These are phyloP conservation scores for Podila epicladia DNA, from an alignment of 192 early-diverging fungal genomes.

Conservation along the genomic window DNA sequence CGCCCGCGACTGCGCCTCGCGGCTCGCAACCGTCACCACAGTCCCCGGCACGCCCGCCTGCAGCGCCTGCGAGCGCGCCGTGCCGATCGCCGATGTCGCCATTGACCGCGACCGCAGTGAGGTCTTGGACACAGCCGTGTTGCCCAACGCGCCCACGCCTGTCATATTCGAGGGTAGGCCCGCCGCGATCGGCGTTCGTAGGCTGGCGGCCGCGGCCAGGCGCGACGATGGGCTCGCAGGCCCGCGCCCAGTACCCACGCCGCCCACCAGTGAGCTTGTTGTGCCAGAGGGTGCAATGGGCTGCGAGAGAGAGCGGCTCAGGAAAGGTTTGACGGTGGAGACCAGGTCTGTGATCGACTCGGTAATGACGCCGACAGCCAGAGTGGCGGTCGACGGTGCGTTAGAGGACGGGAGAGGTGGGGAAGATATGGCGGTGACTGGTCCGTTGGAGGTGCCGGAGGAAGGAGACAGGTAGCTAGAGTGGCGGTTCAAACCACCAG, in stretches of 20 bases:
- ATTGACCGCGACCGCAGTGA: constrained; percentile 34
- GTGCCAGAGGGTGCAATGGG: not conserved
- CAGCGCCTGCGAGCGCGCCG: constrained; percentile 29
- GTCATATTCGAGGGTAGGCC: constrained; percentile 30
- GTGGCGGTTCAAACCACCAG: not conserved
- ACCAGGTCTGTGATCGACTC: constrained; percentile 27
- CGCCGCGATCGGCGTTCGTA: constrained; percentile 45
- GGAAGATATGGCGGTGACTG: not conserved
- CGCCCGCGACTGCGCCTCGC: constrained; percentile 31
- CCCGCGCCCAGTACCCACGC: constrained; percentile 20
- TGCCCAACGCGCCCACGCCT: constrained; percentile 39
- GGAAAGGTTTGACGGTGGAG: constrained; percentile 26
- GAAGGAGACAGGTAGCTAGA: constrained; percentile 2
- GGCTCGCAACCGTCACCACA: constrained; percentile 27
- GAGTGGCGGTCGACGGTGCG: not conserved
- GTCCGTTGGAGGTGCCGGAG: not conserved
- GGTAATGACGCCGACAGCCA: constrained; percentile 15
- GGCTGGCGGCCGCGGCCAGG: constrained; percentile 24
- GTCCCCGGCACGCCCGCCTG: constrained; percentile 20
- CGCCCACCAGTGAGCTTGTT: constrained; percentile 9
- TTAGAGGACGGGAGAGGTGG: not conserved
- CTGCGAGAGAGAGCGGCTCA: constrained; percentile 17
- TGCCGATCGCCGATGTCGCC: constrained; percentile 40
- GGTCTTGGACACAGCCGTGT: constrained; percentile 28
- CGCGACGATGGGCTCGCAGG: constrained; percentile 21